phyloP scores from a whole-genome alignment of 148 eudicot species.

The Amaranthus hypochondriacus region DNA sequence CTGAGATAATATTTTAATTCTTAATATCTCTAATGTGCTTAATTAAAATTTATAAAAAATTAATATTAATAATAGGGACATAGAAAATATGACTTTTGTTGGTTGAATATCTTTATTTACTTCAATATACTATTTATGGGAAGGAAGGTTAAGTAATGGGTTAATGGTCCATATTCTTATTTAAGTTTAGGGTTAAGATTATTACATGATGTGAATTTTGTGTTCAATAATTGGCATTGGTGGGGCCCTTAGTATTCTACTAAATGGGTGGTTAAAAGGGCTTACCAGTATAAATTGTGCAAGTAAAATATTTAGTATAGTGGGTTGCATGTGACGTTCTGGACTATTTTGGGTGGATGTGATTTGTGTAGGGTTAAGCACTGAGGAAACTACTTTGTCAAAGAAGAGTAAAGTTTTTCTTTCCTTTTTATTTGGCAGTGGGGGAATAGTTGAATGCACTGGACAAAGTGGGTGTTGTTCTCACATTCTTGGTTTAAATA shows the following conservation, averaged over 20 bases:
- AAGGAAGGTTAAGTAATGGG: not conserved
- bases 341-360: conserved; percentile 12
- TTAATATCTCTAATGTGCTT: too few species aligned
- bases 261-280: conserved; percentile 11
- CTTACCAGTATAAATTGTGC: not conserved
- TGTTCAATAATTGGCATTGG: conserved; percentile 6
- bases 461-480: conserved; percentile 6
- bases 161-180: not conserved
- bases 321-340: conserved; percentile 20
- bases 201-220: conserved; percentile 14
- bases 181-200: not conserved
- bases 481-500: conserved; percentile 6
- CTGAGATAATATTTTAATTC: too few species aligned
- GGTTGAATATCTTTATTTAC: not conserved
- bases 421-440: not conserved
- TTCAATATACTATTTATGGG: not conserved
- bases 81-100: not conserved
- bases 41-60: too few species aligned
- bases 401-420: not conserved
- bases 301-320: not conserved
- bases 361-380: conserved; percentile 6
- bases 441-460: conserved; percentile 6
- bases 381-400: conserved; percentile 3
- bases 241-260: conserved; percentile 16
- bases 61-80: too few species aligned